Conservation (phyloP, 1,284 basidiomycete genomes). For the Bjerkandera adusta region DNA sequence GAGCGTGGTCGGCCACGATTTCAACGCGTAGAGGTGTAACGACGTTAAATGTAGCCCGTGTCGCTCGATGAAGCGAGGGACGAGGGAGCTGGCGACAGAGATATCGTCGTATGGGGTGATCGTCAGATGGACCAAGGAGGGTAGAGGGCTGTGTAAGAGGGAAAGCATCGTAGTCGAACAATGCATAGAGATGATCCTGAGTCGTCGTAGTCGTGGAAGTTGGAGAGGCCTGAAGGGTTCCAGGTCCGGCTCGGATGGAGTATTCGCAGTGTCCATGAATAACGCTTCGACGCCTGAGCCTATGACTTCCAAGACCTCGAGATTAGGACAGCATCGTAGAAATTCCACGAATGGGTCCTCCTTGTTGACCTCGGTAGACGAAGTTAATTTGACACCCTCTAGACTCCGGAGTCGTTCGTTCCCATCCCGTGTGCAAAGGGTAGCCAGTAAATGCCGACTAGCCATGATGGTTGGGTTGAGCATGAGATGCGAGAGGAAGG, state of each 20-base stretch:
- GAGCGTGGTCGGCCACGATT: conserved; percentile 72
- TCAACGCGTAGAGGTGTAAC: conserved; percentile 66
- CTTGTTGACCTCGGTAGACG: conserved; percentile 11
- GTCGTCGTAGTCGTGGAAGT: conserved; percentile 59
- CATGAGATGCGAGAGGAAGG: conserved; percentile 60
- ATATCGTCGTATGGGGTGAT: conserved; percentile 73
- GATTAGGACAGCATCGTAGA: conserved; percentile 50
- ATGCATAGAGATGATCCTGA: conserved; percentile 68
- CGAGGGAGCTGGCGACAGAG: conserved; percentile 53
- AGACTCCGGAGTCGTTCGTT: conserved; percentile 52
- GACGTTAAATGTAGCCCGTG: conserved; percentile 65
- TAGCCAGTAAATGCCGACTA: conserved; percentile 55
- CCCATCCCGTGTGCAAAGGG: conserved; percentile 56
- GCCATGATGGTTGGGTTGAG: conserved; percentile 59
- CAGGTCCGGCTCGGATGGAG: conserved; percentile 22
- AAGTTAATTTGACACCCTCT: conserved; percentile 48
- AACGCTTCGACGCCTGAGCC: conserved; percentile 54
- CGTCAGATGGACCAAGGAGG: conserved; percentile 64
- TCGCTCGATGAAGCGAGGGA: conserved; percentile 56
- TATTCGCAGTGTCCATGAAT: conserved; percentile 40
- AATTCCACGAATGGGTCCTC: conserved; percentile 41
- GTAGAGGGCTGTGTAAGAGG: conserved; percentile 61
- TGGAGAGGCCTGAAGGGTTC: conserved; percentile 40
- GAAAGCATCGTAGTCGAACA: conserved; percentile 61
- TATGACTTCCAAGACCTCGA: conserved; percentile 69